These are phyloP conservation scores for Acorus calamus DNA, from an alignment of 106 monocot genomes.

Conservation along the genomic window DNA sequence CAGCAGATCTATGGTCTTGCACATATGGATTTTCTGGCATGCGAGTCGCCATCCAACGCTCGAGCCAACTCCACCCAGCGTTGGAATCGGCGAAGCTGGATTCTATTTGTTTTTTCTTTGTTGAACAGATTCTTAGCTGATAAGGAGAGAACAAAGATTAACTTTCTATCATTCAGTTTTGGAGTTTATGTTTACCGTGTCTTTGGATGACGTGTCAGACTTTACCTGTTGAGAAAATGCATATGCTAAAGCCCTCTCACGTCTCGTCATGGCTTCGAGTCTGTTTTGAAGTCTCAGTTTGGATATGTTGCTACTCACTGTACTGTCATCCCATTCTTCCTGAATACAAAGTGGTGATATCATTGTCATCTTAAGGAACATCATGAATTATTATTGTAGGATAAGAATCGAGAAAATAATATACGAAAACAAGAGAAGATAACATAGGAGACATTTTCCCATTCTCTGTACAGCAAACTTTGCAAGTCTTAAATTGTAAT, in stretches of 20 bases:
- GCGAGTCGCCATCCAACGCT: constrained; percentile 92
- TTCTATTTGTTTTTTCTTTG: constrained; percentile 38
- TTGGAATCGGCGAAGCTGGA: constrained; percentile 27
- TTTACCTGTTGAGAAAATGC: constrained; percentile 85
- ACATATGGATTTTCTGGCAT: constrained; percentile 20
- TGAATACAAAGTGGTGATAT: constrained; percentile 6
- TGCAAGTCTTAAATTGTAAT: no score
- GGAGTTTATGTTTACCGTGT: no score
- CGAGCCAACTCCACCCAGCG: constrained; percentile 80
- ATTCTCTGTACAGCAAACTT: no score
- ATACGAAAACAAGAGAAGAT: no score
- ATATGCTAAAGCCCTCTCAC: constrained; percentile 78
- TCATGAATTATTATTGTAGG: no score
- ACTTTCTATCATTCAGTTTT: not conserved
- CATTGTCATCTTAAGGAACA: no score
- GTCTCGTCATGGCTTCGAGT: constrained; percentile 67
- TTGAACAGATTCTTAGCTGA: constrained; percentile 52
- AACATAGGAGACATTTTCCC: no score
- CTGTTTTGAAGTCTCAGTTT: constrained; percentile 63
- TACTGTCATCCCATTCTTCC: constrained; percentile 94
- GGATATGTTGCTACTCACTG: constrained; percentile 46
- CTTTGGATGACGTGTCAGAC: no score
- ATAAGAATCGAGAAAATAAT: no score
- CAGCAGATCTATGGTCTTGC: constrained; percentile 22
- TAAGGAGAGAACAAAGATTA: not conserved